Evolutionary conservation across 1,139 yeast genomes (phyloP).

Genomic region (Suhomyces anneliseae): DNA sequence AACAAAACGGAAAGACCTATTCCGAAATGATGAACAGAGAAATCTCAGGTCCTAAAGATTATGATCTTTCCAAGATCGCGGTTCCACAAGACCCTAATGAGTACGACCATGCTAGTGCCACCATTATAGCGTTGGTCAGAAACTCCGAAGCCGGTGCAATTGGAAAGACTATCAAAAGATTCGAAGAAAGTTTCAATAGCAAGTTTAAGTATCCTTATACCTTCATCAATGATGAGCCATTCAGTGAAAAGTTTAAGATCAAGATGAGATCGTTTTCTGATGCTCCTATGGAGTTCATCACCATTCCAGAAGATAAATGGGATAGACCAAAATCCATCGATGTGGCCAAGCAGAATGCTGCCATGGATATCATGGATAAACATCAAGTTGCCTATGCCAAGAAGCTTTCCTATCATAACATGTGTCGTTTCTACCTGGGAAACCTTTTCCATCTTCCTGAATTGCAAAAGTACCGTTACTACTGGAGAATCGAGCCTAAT

Average conservation of each 20-base stretch:
- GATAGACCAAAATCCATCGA: slow-evolving; percentile 62
- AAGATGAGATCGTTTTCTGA: slow-evolving; percentile 40
- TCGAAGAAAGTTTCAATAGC: slow-evolving; percentile 64
- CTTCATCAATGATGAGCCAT: slow-evolving; percentile 70
- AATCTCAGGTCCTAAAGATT: slow-evolving; percentile 53
- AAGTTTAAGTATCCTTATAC: slow-evolving; percentile 80
- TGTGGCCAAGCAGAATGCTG: slow-evolving; percentile 34
- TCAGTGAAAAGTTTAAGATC: slow-evolving; percentile 55
- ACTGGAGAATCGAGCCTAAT: slow-evolving; percentile 82
- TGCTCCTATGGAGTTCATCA: slow-evolving; percentile 60
- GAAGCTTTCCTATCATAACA: slow-evolving; percentile 66
- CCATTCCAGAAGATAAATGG: slow-evolving; percentile 61
- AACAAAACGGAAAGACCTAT: slow-evolving; percentile 34
- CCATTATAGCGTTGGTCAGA: slow-evolving; percentile 69
- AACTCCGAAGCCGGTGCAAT: slow-evolving; percentile 58
- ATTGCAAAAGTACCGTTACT: slow-evolving; percentile 54
- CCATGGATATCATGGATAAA: slow-evolving; percentile 38
- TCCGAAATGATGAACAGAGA: slow-evolving; percentile 28
- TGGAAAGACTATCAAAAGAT: slow-evolving; percentile 50
- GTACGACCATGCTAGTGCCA: slow-evolving; percentile 64
- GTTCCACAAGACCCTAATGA: slow-evolving; percentile 24
- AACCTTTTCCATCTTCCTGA: slow-evolving; percentile 63
- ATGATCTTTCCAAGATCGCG: slow-evolving; percentile 34
- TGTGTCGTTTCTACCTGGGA: slow-evolving; percentile 75
- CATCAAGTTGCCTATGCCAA: slow-evolving; percentile 64